Evolutionary conservation across 805 yeast species (phyloP), one percentile per base, ranked within the genome.

Genomic region (Candida sithepensis): DNA sequence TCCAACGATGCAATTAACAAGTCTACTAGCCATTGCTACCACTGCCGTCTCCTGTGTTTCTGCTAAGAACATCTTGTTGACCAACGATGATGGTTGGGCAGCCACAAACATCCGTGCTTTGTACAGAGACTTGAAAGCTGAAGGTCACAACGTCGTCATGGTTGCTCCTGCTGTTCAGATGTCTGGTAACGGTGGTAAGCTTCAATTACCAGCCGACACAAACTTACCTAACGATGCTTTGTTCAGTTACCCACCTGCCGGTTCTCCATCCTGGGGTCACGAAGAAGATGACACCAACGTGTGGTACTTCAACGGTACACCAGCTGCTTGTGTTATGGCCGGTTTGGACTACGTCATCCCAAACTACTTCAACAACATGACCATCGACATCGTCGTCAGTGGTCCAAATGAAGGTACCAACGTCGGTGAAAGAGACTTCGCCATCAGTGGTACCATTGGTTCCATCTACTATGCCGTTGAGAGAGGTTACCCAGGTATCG

Each of bases 1-100:
- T n/a, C 16, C 12, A 41, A 44, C 13, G 23, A 57, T 52, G 57
- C 45, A 44, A 42, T 38, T 51, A 18, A 32, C 49, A 21, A 26
- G 39, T 37, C 44, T 51, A 12, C 12, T 48, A n/a, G 36, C 52
- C 10, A 39, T 42, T 19, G 57, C 51, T 10, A 18, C 53, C 26
- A 41, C 49, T 3, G 40, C 51, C n/a, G 38, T 43, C 12, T 28
- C 55, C 10, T 28, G 52, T 13, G 55, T 51, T 26, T 44, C 55
- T 10, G 67, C 72, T 28, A 70, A 71, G 54, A 73, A 74, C 59
- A 73, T 75, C 50, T 60, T 78, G 19, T 65, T 77, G 36, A 72
- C 82, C 50, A 78, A 79, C 55, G 84, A 79, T 57, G 84, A 79
- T 52, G 74, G 78, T 19, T 79, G 79, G 78, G 76, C 74, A 3